phyloP scores from a whole-genome alignment of 73 alveolate species.

The Paramecium pentaurelia region DNA sequence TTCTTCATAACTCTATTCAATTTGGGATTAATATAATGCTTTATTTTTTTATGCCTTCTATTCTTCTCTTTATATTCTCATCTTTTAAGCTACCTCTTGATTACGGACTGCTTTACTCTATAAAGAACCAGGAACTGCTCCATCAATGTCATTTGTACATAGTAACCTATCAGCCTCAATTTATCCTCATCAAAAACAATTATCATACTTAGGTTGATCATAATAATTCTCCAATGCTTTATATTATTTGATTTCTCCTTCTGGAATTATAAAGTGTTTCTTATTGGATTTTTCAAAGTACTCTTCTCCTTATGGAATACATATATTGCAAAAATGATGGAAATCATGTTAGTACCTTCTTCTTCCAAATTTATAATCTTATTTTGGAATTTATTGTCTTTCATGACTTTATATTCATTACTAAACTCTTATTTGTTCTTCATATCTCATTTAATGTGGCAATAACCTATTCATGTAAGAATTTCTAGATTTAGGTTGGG shows the following conservation, averaged over 20 bases:
- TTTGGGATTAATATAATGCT: background rate
- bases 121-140: slow-evolving; percentile 26
- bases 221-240: slow-evolving; percentile 26
- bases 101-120: background rate
- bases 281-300: background rate
- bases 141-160: slow-evolving; percentile 33
- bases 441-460: background rate
- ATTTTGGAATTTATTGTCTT: background rate
- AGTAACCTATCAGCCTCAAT: background rate
- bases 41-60: background rate
- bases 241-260: slow-evolving; percentile 11
- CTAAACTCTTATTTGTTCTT: background rate
- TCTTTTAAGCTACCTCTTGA: background rate
- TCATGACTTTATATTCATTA: background rate
- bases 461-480: slow-evolving; percentile 14
- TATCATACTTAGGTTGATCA: slow-evolving; percentile 3
- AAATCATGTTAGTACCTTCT: slow-evolving; percentile 39
- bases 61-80: background rate
- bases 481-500: slow-evolving; percentile 33
- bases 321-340: background rate
- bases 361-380: slow-evolving; percentile 16
- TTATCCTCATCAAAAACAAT: background rate
- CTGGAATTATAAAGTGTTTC: background rate
- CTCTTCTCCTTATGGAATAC: slow-evolving; percentile 29
- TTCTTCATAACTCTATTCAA: background rate